Evolutionary conservation across 2,329 filamentous ascomycete genomes (phyloP), one percentile per base, ranked within the genome.

Genomic region (Hymenotorrendiella dingleyae): DNA sequence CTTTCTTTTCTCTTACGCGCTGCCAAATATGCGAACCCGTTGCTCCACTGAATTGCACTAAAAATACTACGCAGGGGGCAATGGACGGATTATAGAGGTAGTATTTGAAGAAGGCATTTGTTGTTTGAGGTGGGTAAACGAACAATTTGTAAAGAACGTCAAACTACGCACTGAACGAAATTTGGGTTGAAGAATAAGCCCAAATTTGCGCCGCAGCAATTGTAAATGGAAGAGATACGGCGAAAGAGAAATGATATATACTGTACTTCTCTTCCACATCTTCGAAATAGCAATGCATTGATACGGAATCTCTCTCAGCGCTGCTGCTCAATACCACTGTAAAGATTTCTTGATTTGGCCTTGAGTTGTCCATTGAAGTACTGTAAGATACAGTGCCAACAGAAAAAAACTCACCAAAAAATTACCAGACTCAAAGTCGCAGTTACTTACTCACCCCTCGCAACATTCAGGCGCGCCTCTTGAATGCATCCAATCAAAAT

Each of bases 61-160:
- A 52, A 37, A 68, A 67, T 20, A 67, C 48, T 12, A 64, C 57
- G 3, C 70, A 71, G 3, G 66, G 64, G 0, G 59, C 58, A 12
- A 67, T 52, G 4, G 66, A 70, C 1, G 72, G 71, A 24, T 66
- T 57, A 48, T 74, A 74, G 35, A 67, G 67, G 56, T 75, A 76
- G 37, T 21, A 32, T 22, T 30, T 30, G 27, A 32, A 40, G 27
- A 40, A 16, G 27, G 14, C 24, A 14, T 26, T 22, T 11, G 20
- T 12, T 17, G 26, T 41, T 12, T 20, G 28, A 6, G 17, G 19
- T n/a, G 12, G n/a, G 14, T 20, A 24, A 14, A 9, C 6, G 6
- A 22, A 6, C 22, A 23, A 16, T n/a, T 12, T 21, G 2, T 17
- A 12, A 10, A 4, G 16, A 30, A 9, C 12, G 4, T 30, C 6